Evolutionary conservation across 345 rosid species (phyloP), one percentile per base, ranked within the genome.

Genomic region (Gossypium bickii): DNA sequence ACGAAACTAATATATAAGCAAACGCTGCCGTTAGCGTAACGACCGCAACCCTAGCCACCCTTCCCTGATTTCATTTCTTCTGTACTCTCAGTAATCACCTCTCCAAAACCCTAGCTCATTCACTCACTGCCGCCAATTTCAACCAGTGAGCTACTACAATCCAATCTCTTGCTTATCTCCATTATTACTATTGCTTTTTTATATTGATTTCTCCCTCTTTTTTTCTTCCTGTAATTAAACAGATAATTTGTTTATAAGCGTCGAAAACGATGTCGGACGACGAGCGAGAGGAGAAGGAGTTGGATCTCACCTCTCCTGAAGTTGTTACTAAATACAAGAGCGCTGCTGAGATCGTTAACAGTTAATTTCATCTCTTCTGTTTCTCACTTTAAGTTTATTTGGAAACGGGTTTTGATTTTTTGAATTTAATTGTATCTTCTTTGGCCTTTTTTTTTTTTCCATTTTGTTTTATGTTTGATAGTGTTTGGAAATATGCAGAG

Each of bases 311-410:
- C 71, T 88, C 97, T 77, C 88, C 93, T 67, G 99, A 96, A 78
- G 97, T 92, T 43, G 92, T 96, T 81, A 96, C 97, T 79, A 93
- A 93, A 76, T 96, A 93, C 89, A 96, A 96, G 80, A 82, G 81
- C 85, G 99, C 99, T 29, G 93, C 99, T 27, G 99, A 93, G 79
- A 93, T 93, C 78, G 91, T 86, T 72, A 96, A 96, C 87, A 93
- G 98, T 96, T 77, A 87, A 41, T 67, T 2, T n/a, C 59, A 52
- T 69, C 67, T 68, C 25, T 58, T 2, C 18, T 9, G 22, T 3
- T 47, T 10, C 16, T 9, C 13, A 47, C 12, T 47, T 41, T 64
- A 1, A 41, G 49, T 49, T 41, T 41, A 38, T 63, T 63, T 34
- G 0, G 48, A 27, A 13, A 61, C 55, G 18, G 12, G 38, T 24